These are phyloP conservation scores for Colletotrichum spaethianum DNA, from an alignment of 2,329 filamentous ascomycete genomes.

Conservation along the genomic window DNA sequence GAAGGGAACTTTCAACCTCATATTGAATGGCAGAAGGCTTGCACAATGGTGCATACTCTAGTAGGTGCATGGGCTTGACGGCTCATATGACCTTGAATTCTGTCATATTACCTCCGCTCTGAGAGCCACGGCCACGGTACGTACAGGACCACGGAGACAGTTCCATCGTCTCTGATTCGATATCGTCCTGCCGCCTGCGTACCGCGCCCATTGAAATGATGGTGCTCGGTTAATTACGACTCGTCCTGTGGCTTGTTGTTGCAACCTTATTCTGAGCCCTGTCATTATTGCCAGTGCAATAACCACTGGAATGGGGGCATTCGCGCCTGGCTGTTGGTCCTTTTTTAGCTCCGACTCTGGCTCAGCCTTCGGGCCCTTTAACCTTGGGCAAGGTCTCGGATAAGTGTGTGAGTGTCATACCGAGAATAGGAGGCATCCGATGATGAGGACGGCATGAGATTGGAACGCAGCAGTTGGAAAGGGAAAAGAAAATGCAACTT, in stretches of 20 bases:
- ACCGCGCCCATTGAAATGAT: slow-evolving; percentile 7
- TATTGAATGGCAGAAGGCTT: not conserved
- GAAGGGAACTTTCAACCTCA: not conserved
- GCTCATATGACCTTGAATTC: not conserved
- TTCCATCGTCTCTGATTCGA: slow-evolving; percentile 17
- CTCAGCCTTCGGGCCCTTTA: slow-evolving; percentile 18
- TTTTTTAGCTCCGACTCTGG: slow-evolving; percentile 13
- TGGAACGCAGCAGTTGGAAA: not conserved
- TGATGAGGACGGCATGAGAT: slow-evolving; percentile 12
- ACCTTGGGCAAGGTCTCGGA: slow-evolving; percentile 11
- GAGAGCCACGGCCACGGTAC: not conserved
- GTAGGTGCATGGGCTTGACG: slow-evolving; percentile 12
- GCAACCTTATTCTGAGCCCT: slow-evolving; percentile 38
- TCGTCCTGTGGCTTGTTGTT: slow-evolving; percentile 19
- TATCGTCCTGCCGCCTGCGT: not conserved
- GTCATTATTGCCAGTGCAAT: slow-evolving; percentile 14
- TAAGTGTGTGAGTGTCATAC: not conserved
- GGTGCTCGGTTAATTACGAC: slow-evolving; percentile 31
- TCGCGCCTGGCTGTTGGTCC: not conserved
- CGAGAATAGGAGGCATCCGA: slow-evolving; percentile 1
- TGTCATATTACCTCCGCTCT: not conserved
- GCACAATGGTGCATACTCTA: not conserved
- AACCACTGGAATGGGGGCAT: slow-evolving; percentile 8
- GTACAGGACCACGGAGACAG: slow-evolving; percentile 1
- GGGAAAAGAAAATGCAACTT: slow-evolving; percentile 13